phyloP scores from a whole-genome alignment of 1,284 basidiomycete genomes.

The Rhodotorula sp. region DNA sequence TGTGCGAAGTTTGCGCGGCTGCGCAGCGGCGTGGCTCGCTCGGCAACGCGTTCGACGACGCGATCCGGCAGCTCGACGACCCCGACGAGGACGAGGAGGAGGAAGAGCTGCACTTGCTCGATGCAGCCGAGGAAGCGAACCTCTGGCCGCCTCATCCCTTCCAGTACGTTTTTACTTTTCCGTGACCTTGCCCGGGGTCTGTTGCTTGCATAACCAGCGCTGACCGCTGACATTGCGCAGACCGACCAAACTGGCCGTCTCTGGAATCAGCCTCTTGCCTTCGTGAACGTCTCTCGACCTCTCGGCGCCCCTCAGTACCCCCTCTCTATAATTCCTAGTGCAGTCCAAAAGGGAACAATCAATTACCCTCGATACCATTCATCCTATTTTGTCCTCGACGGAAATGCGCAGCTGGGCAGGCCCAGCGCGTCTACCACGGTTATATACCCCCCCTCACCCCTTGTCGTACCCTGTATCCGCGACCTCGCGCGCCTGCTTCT shows the following conservation, averaged over 20 bases:
- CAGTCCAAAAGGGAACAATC: too few relatives aligned
- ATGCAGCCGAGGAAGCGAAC: constrained; percentile 22
- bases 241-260: constrained; percentile 1
- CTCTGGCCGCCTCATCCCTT: constrained; percentile 41
- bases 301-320: too few relatives aligned
- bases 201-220: background rate
- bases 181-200: background rate
- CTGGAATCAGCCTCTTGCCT: too few relatives aligned
- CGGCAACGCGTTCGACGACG: constrained; percentile 16
- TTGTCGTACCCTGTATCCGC: too few relatives aligned
- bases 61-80: constrained; percentile 12
- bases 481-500: too few relatives aligned
- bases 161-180: constrained; percentile 19
- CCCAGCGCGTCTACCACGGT: too few relatives aligned
- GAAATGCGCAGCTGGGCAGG: too few relatives aligned
- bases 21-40: constrained; percentile 26
- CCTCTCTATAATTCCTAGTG: too few relatives aligned
- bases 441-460: too few relatives aligned
- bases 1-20: constrained; percentile 38
- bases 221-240: background rate
- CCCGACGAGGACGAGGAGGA: constrained; percentile 27
- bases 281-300: too few relatives aligned
- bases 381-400: too few relatives aligned
- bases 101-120: constrained; percentile 26
- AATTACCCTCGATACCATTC: too few relatives aligned